phyloP scores from a whole-genome alignment of 768 basidiomycete genomes.

The Ramaria sp. region DNA sequence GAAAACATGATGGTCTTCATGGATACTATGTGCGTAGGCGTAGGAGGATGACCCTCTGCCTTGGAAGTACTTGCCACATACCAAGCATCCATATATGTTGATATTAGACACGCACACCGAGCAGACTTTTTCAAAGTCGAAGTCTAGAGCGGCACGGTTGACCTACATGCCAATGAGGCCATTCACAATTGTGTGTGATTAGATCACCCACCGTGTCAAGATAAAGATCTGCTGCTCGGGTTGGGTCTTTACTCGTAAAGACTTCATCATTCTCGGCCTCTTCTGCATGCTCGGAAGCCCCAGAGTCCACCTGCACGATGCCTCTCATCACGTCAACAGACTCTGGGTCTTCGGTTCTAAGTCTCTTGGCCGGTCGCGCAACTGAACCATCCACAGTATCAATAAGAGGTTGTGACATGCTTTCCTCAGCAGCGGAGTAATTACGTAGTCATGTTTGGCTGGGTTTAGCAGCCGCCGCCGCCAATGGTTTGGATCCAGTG shows the following conservation, averaged over 20 bases:
- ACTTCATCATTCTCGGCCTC: constrained; percentile 15
- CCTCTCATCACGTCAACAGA: neutral
- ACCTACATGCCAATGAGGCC: constrained; percentile 41
- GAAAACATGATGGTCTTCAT: constrained; percentile 97
- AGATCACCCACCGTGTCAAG: constrained; percentile 72
- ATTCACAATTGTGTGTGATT: constrained; percentile 9
- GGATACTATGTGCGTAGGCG: constrained; percentile 94
- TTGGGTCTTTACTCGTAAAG: constrained; percentile 17
- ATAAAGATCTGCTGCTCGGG: constrained; percentile 69
- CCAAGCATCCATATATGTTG: constrained; percentile 95
- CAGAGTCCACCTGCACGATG: neutral
- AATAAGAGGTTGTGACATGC: neutral
- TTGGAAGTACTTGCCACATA: constrained; percentile 98
- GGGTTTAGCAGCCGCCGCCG: neutral
- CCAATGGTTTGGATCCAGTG: neutral
- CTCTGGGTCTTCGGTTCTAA: neutral
- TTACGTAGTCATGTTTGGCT: neutral
- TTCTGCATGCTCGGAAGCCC: neutral
- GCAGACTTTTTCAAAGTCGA: constrained; percentile 99
- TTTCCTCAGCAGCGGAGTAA: too few species aligned
- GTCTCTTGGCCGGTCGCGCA: neutral
- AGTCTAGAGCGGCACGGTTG: constrained; percentile 83
- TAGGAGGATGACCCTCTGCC: constrained; percentile 89
- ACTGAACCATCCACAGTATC: neutral
- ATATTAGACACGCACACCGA: constrained; percentile 94